A percentile compares a stretch with the other conserved stretches of the same genome.
phyloP scores from a whole-genome alignment of 208 protist genomes.

The Herpetomonas muscarum region DNA sequence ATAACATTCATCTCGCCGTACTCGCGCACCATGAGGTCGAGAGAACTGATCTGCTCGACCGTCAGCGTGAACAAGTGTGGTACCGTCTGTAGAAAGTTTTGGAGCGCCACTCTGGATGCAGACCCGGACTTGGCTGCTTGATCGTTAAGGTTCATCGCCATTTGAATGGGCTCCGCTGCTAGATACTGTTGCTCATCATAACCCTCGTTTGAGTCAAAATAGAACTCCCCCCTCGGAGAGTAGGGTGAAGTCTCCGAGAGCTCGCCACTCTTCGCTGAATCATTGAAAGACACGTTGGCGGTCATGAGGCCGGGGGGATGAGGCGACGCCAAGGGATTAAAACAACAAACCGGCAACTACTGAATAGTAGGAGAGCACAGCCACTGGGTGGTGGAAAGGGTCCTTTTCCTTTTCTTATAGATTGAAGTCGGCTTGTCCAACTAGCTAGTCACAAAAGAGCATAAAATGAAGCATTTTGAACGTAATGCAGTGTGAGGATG shows the following conservation, averaged over 20 bases:
- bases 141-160: not conserved
- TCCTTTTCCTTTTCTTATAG: no score
- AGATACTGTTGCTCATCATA: not conserved
- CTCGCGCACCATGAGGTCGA: slow-evolving; percentile 75
- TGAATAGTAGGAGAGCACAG: no score
- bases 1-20: slow-evolving; percentile 82
- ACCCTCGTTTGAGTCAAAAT: slow-evolving; percentile 11
- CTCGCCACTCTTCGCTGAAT: not conserved
- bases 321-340: no score
- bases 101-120: slow-evolving; percentile 32
- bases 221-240: not conserved
- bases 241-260: not conserved
- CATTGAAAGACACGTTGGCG: no score
- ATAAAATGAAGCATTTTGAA: no score
- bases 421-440: no score
- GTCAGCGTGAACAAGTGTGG: slow-evolving; percentile 71
- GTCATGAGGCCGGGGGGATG: no score
- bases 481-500: no score
- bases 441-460: no score
- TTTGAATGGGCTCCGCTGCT: slow-evolving; percentile 3
- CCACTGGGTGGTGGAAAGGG: no score
- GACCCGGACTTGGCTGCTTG: not conserved
- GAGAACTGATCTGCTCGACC: slow-evolving; percentile 37
- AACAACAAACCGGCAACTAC: no score
- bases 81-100: slow-evolving; percentile 68